Conservation (phyloP, 2,329 filamentous ascomycete species). For the Alternaria hordeiaustralica region DNA sequence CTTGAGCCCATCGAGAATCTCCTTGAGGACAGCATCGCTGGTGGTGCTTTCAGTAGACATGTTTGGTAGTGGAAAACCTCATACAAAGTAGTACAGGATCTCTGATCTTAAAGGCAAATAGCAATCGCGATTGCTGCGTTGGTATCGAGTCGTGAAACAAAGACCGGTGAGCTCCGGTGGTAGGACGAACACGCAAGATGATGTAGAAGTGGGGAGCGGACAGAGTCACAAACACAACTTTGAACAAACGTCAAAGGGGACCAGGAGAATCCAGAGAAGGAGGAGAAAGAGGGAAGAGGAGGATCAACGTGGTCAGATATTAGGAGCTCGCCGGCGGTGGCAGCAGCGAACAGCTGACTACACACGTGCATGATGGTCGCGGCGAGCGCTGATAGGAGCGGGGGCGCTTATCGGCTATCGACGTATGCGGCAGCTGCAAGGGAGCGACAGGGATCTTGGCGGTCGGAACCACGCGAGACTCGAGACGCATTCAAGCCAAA, state of each 20-base stretch:
- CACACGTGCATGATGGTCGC: slow-evolving; percentile 19
- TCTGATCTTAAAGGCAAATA: background rate
- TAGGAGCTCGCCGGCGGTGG: slow-evolving; percentile 18
- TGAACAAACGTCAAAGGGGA: slow-evolving; percentile 7
- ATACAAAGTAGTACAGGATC: background rate
- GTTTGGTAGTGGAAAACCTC: slow-evolving; percentile 10
- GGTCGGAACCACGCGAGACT: slow-evolving; percentile 28
- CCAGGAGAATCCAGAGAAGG: slow-evolving; percentile 18
- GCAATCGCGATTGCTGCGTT: slow-evolving; percentile 2
- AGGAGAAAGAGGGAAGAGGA: slow-evolving; percentile 14
- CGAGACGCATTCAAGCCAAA: slow-evolving; percentile 1
- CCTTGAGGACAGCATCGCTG: slow-evolving; percentile 55
- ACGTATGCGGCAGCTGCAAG: slow-evolving; percentile 37
- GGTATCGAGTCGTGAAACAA: slow-evolving; percentile 16
- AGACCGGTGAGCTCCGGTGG: slow-evolving; percentile 16
- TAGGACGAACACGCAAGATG: slow-evolving; percentile 2
- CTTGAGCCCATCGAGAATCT: slow-evolving; percentile 63
- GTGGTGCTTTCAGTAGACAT: slow-evolving; percentile 41
- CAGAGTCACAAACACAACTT: slow-evolving; percentile 17
- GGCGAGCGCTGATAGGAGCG: slow-evolving; percentile 34
- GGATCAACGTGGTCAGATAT: slow-evolving; percentile 21
- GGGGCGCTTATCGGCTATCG: slow-evolving; percentile 35
- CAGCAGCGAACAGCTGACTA: slow-evolving; percentile 25
- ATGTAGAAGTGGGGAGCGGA: slow-evolving; percentile 2
- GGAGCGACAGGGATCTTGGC: slow-evolving; percentile 26